Evolutionary conservation across 257 asterid species (phyloP), one percentile per base, ranked within the genome.

Genomic region (Linaria vulgaris): DNA sequence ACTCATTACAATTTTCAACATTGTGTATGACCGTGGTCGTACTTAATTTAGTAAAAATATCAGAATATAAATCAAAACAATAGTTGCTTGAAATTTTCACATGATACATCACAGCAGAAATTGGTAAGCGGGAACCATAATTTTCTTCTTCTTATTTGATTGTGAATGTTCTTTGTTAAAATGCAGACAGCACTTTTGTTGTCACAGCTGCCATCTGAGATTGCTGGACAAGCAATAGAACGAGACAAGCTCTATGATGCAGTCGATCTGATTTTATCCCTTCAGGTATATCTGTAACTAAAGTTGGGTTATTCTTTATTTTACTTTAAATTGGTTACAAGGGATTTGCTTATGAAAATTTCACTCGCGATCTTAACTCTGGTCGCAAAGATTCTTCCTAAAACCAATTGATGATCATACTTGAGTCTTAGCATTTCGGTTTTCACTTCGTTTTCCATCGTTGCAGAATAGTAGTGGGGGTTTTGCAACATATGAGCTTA

Each of bases 401-500:
- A 50, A 21, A 7, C 38, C 5, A 34, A 34, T 11, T 34, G 41
- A 34, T 34, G 10, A 34, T 41, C 14, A 59, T 12, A 44, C 48
- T 31, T 6, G n/a, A 27, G 34, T 27, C 6, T 27, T 27, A 27
- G 34, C 3, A 27, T 27, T 27, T 27, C 19, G 0, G 11, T 6
- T 61, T n/a, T 31, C 23, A 54, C 13, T 55, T 55, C 49, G 2
- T 1, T 23, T 48, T 27, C 34, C 6, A 9, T 24, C 41, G 57
- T 11, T 67, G 74, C 87, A 88, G 96, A 88, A 88, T 53, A 61
- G 57, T 65, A 79, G 47, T 31, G 94, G 96, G 21, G 96, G 96
- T 9, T 88, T 85, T 76, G 96, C 94, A 61, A 72, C 96, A 5
- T 85, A 88, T 56, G 96, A 88, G 73, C 85, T 81, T 58, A 88